Percentiles rank a stretch among this genome's conserved stretches.
phyloP scores from a whole-genome alignment of 345 rosid genomes.

The Odontarrhena argentea region DNA sequence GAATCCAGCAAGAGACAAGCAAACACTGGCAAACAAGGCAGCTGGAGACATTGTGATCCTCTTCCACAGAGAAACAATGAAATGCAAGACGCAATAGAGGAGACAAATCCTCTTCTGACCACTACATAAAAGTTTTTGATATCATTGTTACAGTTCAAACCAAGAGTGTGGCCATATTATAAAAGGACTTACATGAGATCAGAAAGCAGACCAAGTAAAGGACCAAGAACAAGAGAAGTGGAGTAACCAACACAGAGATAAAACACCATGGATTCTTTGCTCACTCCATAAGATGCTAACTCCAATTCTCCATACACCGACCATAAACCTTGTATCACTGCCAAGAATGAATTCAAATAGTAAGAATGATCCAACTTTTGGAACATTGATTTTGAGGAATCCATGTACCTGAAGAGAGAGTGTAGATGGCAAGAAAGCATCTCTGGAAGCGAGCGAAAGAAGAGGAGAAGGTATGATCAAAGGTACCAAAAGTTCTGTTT shows the following conservation, averaged over 20 bases:
- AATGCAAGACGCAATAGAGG: conserved; percentile 69
- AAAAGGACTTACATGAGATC: conserved; percentile 66
- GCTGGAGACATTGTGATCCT: conserved; percentile 55
- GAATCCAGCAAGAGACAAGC: conserved; percentile 70
- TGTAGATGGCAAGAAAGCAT: conserved; percentile 62
- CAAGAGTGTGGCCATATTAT: too few relatives aligned
- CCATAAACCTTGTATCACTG: conserved; percentile 82
- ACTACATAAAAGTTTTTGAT: conserved; percentile 44
- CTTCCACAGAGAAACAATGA: conserved; percentile 77
- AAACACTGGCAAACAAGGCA: conserved; percentile 59
- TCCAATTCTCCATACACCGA: conserved; percentile 83
- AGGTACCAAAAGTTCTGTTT: conserved; percentile 42
- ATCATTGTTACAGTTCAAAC: neutral
- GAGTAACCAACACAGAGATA: conserved; percentile 62
- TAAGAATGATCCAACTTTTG: neutral
- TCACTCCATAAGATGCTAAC: conserved; percentile 47
- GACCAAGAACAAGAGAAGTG: conserved; percentile 57
- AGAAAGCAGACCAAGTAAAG: conserved; percentile 68
- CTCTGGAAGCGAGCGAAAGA: conserved; percentile 63
- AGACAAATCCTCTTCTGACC: conserved; percentile 79
- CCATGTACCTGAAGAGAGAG: conserved; percentile 72
- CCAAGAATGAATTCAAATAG: neutral
- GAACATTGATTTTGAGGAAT: neutral
- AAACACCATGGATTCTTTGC: conserved; percentile 56
- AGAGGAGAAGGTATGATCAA: conserved; percentile 53